These are phyloP conservation scores for Capsicum baccatum DNA, from an alignment of 257 asterid species.

Conservation along the genomic window DNA sequence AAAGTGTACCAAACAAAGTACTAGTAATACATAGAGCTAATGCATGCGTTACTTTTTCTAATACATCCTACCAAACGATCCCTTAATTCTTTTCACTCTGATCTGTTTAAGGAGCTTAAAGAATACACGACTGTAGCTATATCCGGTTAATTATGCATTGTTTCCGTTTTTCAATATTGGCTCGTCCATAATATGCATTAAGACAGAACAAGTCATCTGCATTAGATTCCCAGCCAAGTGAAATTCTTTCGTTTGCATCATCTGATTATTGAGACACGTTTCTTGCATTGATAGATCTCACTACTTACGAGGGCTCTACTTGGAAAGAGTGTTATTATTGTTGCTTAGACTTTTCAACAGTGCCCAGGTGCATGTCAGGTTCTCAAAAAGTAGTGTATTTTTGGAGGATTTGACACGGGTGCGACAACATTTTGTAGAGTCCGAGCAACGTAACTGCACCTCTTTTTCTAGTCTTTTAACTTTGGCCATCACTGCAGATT, in stretches of 20 bases:
- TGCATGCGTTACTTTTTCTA: no score
- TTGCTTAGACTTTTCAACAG: background rate
- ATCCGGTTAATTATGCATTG: background rate
- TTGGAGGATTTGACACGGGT: background rate
- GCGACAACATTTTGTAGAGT: background rate
- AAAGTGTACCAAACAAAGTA: no score
- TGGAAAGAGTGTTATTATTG: background rate
- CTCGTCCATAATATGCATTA: background rate
- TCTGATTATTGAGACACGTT: background rate
- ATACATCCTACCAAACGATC: no score
- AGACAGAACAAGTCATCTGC: background rate
- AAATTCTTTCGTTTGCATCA: background rate
- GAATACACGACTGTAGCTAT: background rate
- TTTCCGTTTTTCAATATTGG: background rate
- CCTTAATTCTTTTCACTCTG: background rate
- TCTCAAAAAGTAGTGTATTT: background rate
- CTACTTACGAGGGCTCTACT: background rate
- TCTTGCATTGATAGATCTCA: background rate
- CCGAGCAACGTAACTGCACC: background rate
- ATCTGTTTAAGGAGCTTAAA: background rate
- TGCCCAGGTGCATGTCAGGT: background rate
- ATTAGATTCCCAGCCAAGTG: background rate
- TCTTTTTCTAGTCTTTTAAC: background rate
- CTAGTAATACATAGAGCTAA: no score
- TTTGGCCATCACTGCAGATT: slow-evolving; percentile 42